Conservation (phyloP, 352 stramenopile genomes). For the Blastocystis sp. region DNA sequence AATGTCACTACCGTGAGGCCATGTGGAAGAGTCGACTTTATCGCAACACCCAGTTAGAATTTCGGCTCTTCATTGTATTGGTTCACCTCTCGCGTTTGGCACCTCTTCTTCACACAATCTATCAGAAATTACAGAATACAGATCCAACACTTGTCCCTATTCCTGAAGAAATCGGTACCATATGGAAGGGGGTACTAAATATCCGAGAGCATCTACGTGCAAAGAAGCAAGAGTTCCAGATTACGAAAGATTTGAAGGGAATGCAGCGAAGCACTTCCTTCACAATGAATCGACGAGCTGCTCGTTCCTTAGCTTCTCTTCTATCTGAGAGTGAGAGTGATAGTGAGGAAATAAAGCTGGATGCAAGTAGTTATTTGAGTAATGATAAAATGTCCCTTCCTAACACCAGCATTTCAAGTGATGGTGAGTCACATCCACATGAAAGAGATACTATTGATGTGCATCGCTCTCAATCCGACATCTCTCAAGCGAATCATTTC, state of each 20-base stretch:
- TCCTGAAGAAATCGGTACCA: conserved; percentile 11
- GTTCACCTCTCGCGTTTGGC: conserved; percentile 47
- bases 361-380: not conserved
- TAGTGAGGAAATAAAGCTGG: conserved; percentile 27
- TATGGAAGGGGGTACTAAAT: conserved; percentile 34
- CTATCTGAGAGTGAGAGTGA: conserved; percentile 45
- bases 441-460: conserved; percentile 8
- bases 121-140: conserved; percentile 32
- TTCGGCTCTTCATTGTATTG: conserved; percentile 55
- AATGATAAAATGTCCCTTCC: not conserved
- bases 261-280: conserved; percentile 63
- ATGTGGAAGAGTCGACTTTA: conserved; percentile 62
- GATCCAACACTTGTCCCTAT: conserved; percentile 24
- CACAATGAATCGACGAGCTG: conserved; percentile 8
- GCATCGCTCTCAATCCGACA: conserved; percentile 31
- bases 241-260: conserved; percentile 65
- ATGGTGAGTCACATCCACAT: not conserved
- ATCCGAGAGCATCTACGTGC: conserved; percentile 49
- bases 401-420: not conserved
- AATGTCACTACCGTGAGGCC: conserved; percentile 29
- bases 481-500: not conserved
- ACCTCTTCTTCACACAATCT: not conserved
- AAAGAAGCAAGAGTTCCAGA: conserved; percentile 64
- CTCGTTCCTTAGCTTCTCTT: not conserved
- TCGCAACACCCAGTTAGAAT: conserved; percentile 21